Evolutionary conservation across 306 rosid species (phyloP).

Genomic region (Corylus avellana): DNA sequence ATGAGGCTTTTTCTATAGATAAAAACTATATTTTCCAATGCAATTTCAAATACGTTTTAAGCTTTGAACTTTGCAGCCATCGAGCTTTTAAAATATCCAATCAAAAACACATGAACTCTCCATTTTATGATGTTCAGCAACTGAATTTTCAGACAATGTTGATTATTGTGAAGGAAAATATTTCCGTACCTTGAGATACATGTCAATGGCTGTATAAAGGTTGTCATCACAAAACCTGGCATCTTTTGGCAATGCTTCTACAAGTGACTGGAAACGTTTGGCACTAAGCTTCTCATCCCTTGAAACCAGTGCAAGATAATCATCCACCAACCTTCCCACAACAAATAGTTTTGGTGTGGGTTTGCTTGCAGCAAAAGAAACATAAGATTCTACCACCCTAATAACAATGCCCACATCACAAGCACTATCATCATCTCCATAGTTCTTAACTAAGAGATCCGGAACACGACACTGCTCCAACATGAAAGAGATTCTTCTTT

Average conservation of each 20-base stretch:
- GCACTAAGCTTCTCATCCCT: slow-evolving; percentile 58
- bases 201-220: slow-evolving; percentile 51
- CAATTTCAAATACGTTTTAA: no score
- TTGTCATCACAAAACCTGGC: slow-evolving; percentile 42
- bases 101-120: background rate
- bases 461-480: slow-evolving; percentile 52
- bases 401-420: slow-evolving; percentile 56
- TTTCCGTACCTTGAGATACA: slow-evolving; percentile 45
- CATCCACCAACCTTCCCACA: slow-evolving; percentile 76
- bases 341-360: slow-evolving; percentile 37
- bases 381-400: slow-evolving; percentile 53
- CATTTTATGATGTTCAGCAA: background rate
- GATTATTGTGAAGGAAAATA: no score
- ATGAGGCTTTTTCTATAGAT: no score
- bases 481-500: slow-evolving; percentile 54
- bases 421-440: slow-evolving; percentile 37
- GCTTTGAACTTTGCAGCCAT: no score
- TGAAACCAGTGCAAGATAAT: slow-evolving; percentile 62
- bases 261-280: slow-evolving; percentile 44
- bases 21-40: no score
- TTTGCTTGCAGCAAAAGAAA: slow-evolving; percentile 29
- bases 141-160: no score
- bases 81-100: background rate
- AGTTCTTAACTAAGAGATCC: slow-evolving; percentile 65
- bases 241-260: slow-evolving; percentile 46